Evolutionary conservation across 169 alveolate species (phyloP), one percentile per base, ranked within the genome.

Genomic region (Besnoitia besnoiti): DNA sequence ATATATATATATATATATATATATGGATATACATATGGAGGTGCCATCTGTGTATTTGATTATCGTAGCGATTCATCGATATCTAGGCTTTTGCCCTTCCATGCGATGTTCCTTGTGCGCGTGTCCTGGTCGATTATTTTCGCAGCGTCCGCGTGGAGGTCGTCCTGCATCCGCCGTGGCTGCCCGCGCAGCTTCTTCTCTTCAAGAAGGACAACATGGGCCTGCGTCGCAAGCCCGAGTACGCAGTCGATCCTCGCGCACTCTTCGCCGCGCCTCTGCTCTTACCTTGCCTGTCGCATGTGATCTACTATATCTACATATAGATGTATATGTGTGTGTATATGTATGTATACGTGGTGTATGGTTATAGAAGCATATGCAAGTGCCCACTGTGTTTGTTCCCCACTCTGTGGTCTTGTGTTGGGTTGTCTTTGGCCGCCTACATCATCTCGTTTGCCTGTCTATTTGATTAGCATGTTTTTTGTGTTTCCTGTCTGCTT

Each of bases 111-210:
- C n/a, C n/a, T n/a, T n/a, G n/a, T 50, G 62, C 62, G 62, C 19
- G 62, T 50, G 62, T 50, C 10, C 19, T n/a, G 50, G 39, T 27
- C n/a, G 27, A 7, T 21, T 46, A 39, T 46, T 27, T 24, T 24
- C 27, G 73, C 77, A 90, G 89, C 89, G n/a, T 76, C 33, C 47
- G 89, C 37, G 90, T 92, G 33, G 94, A 92, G 61, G 85, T 87
- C 16, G 55, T 14, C 24, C 77, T 92, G 59, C 92, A 85, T 37
- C 94, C 94, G 35, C 91, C 94, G 42, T 92, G 94, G 94, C 77
- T 92, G 82, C 94, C 94, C 8, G 61, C 85, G 77, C 85, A 79
- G 14, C 82, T 90, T 49, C 80, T 67, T 85, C 88, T 90, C 12
- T 76, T 79, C 61, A 89, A 79, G 73, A 80, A 59, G 44, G 92